Conservation (phyloP, 1,284 basidiomycete species). For the Bondarzewia mesenterica region DNA sequence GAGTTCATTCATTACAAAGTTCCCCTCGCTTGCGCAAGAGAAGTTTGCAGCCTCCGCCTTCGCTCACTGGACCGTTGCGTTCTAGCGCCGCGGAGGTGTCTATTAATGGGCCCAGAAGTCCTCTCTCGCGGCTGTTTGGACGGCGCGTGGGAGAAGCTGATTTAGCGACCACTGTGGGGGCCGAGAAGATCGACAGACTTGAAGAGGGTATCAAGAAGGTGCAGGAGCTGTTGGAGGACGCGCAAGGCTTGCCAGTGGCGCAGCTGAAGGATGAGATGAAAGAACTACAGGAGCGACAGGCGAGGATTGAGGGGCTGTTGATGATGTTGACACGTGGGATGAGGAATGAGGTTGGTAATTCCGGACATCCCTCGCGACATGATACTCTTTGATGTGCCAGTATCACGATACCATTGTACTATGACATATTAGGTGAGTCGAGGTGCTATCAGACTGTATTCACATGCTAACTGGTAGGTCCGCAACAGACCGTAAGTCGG, state of each 20-base stretch:
- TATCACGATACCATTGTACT: not conserved
- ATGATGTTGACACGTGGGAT: constrained; percentile 38
- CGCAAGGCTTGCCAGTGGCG: constrained; percentile 52
- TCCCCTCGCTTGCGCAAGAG: constrained; percentile 8
- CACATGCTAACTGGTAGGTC: not conserved
- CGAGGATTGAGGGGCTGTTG: constrained; percentile 67
- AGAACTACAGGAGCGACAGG: constrained; percentile 75
- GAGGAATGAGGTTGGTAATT: constrained; percentile 28
- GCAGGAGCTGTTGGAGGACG: constrained; percentile 54
- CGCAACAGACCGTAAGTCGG: not conserved
- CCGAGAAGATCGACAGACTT: constrained; percentile 17
- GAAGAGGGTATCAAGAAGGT: constrained; percentile 43
- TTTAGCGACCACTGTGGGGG: constrained; percentile 14
- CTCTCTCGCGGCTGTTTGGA: constrained; percentile 43
- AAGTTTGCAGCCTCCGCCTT: constrained; percentile 16
- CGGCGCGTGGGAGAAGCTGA: constrained; percentile 12
- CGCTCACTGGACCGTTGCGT: constrained; percentile 17
- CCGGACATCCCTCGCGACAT: constrained; percentile 19
- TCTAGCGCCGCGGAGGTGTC: constrained; percentile 20
- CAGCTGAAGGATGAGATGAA: constrained; percentile 70
- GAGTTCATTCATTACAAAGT: not conserved
- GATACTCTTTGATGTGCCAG: constrained; percentile 16
- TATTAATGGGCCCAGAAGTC: constrained; percentile 32
- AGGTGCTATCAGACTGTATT: not conserved
- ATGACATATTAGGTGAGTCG: not conserved